phyloP scores from a whole-genome alignment of 805 yeast species.

The Candida pini region DNA sequence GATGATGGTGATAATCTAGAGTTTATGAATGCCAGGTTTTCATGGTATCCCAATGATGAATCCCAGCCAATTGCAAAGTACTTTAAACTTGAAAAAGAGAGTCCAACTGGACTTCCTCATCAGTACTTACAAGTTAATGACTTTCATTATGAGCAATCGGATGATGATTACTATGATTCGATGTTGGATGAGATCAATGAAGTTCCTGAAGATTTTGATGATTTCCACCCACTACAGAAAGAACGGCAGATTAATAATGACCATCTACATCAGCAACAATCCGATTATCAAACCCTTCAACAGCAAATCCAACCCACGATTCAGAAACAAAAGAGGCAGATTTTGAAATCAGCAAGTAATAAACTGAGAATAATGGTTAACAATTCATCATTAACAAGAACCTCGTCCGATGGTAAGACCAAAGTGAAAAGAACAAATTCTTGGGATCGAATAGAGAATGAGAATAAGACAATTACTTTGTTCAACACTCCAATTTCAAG shows the following conservation, averaged over 20 bases:
- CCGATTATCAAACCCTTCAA: neutral
- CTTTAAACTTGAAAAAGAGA: neutral
- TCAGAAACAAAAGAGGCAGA: neutral
- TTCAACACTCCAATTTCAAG: constrained; percentile 19
- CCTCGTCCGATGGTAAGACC: neutral
- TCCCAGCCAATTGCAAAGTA: neutral
- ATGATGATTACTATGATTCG: constrained; percentile 18
- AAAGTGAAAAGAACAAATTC: constrained; percentile 1
- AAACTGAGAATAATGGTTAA: neutral
- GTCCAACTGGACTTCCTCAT: neutral
- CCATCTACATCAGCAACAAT: too few relatives aligned
- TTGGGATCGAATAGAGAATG: constrained; percentile 15
- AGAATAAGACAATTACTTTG: constrained; percentile 27
- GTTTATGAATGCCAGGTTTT: constrained; percentile 17
- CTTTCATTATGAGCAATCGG: constrained; percentile 1
- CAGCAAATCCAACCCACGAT: neutral
- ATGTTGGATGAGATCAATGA: constrained; percentile 31
- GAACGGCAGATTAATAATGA: too few relatives aligned
- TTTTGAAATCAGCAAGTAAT: neutral
- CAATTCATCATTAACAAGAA: neutral
- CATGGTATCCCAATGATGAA: constrained; percentile 27
- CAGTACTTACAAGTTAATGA: neutral
- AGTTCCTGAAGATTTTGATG: constrained; percentile 33
- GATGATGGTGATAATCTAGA: constrained; percentile 16
- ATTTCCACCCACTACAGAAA: constrained; percentile 7